Conservation (phyloP, 768 basidiomycete genomes). For the Podaxis sp. region DNA sequence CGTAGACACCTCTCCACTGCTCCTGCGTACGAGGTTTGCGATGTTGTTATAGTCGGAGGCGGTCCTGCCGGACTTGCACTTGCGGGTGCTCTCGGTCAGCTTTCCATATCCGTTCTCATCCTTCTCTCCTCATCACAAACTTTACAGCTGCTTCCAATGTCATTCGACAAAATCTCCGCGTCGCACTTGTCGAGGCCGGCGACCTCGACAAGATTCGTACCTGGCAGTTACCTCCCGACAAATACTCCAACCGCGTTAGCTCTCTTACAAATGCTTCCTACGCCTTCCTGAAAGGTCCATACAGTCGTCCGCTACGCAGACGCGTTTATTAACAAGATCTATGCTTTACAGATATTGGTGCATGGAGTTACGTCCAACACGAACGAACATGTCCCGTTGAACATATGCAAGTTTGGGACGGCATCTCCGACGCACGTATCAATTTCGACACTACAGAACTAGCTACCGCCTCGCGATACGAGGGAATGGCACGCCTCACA, state of each 20-base stretch:
- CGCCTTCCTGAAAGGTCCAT: constrained; percentile 60
- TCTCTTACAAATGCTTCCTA: constrained; percentile 79
- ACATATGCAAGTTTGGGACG: constrained; percentile 97
- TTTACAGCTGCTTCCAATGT: constrained; percentile 49
- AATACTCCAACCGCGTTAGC: constrained; percentile 82
- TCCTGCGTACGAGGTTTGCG: constrained; percentile 48
- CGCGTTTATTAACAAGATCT: not conserved
- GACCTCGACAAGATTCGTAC: constrained; percentile 64
- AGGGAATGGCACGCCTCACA: constrained; percentile 76
- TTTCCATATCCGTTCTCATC: not conserved
- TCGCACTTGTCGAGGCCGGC: constrained; percentile 81
- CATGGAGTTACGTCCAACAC: constrained; percentile 77
- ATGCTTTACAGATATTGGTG: constrained; percentile 63
- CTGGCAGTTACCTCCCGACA: constrained; percentile 57
- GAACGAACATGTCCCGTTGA: constrained; percentile 69
- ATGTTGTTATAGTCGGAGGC: constrained; percentile 93
- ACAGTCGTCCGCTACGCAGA: not conserved
- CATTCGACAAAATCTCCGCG: constrained; percentile 50
- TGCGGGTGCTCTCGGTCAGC: constrained; percentile 80
- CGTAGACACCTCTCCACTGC: not conserved
- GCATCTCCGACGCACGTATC: constrained; percentile 77
- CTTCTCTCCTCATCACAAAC: constrained; percentile 5
- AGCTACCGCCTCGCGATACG: constrained; percentile 23
- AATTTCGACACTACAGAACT: constrained; percentile 61
- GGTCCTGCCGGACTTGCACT: constrained; percentile 91